These are phyloP conservation scores for Corynascus novoguineensis DNA, from an alignment of 495 filamentous ascomycete species.

Conservation along the genomic window DNA sequence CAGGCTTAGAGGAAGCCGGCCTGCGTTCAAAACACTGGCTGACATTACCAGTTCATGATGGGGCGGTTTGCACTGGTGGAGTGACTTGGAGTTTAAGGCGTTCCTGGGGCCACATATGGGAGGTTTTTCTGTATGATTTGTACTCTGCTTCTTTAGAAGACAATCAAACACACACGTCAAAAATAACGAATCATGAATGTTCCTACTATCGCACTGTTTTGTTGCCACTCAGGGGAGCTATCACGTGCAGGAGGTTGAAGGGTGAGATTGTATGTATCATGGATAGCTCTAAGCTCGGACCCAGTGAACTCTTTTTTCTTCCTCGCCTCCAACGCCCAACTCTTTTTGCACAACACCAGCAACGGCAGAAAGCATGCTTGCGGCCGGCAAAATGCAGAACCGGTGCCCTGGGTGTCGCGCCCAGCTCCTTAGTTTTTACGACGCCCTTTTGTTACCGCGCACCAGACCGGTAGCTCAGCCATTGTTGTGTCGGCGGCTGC, in stretches of 20 bases:
- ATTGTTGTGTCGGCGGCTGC: conserved; percentile 17
- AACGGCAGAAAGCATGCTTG: conserved; percentile 38
- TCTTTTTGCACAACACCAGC: conserved; percentile 2
- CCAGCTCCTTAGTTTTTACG: conserved; percentile 44
- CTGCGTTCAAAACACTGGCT: conserved; percentile 40
- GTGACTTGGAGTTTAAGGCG: conserved; percentile 9
- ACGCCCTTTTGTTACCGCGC: conserved; percentile 29
- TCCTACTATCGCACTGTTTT: not conserved
- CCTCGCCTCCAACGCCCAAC: not conserved
- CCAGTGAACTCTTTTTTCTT: conserved; percentile 9
- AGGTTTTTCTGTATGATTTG: not conserved
- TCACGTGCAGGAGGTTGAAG: conserved; percentile 5
- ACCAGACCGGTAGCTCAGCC: conserved; percentile 16
- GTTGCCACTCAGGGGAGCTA: conserved; percentile 5
- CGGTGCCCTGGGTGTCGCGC: conserved; percentile 48
- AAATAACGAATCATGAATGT: not conserved
- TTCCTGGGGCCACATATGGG: not conserved
- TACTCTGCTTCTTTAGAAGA: not conserved
- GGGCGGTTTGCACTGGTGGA: conserved; percentile 9
- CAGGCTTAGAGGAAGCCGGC: conserved; percentile 20
- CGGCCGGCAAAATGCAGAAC: conserved; percentile 39
- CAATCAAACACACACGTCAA: not conserved
- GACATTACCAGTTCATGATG: conserved; percentile 29
- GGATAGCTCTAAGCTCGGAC: not conserved
- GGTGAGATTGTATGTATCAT: not conserved